Evolutionary conservation across 768 basidiomycete species (phyloP), one percentile per base, ranked within the genome.

Genomic region (Suillus brevipes): DNA sequence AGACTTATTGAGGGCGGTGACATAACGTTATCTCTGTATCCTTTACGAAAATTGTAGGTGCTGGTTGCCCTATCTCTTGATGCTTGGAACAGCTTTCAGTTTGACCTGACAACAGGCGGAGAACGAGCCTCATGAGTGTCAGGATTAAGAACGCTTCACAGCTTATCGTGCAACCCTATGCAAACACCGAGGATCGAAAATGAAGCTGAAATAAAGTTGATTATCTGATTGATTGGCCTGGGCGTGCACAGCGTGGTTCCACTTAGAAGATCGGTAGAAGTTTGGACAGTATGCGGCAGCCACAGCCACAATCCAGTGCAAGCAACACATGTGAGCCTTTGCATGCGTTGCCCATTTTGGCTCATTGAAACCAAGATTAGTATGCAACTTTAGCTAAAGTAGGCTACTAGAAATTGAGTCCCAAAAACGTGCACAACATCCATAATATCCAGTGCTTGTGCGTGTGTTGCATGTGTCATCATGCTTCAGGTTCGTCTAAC

Each of bases 1-100:
- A 92, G 77, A 89, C 88, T 7, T 94, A 88, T 75, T 94, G 78
- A 81, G 14, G 50, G 58, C 31, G 36, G 31, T 31, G 20, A 34
- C 57, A 58, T 28, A 18, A 58, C 28, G 10, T 40, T 58, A 25
- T 58, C 40, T 25, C 25, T 25, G 20, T 34, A 34, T 55, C 34
- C 20, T 55, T 12, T 36, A 55, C 12, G 20, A n/a, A 55, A n/a
- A 13, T 36, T 20, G 34, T 6, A 13, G 20, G 53, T 20, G 12
- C 53, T 20, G 34, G 6, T 12, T 36, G 28, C 16, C 31, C 53
- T 36, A 13, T 55, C 20, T n/a, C 20, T 55, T 36, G 53, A 55
- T 55, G 12, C 34, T 36, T 13, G 20, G 12, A 36, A 55, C 31
- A 34, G 20, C 34, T 36, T 36, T 34, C 7, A 55, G 12, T n/a